These are phyloP conservation scores for Vaccinium vitisidaea DNA, from an alignment of 148 eudicot genomes.

Conservation along the genomic window DNA sequence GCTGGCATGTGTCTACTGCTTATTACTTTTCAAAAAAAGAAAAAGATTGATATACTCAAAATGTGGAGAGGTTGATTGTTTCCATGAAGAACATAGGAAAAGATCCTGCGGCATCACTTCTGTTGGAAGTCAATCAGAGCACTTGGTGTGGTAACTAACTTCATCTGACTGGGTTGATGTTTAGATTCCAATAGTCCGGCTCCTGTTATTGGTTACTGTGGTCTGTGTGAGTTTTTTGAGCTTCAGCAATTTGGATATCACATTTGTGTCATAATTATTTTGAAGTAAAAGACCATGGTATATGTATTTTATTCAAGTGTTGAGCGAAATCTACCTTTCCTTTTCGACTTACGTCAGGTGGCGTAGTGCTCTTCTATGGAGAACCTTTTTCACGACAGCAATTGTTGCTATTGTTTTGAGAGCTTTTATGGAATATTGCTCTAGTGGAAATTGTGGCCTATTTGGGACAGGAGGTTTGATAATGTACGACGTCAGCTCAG, in stretches of 20 bases:
- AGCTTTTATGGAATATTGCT: slow-evolving; percentile 49
- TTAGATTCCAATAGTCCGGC: not conserved
- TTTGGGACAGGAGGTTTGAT: slow-evolving; percentile 82
- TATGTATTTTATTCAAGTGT: not conserved
- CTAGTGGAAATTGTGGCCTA: slow-evolving; percentile 64
- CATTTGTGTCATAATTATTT: not conserved
- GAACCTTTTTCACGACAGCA: slow-evolving; percentile 84
- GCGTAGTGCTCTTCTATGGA: slow-evolving; percentile 91
- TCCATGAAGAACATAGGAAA: too few species aligned
- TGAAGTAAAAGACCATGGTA: not conserved
- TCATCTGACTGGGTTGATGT: not conserved
- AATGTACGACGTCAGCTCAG: slow-evolving; percentile 62
- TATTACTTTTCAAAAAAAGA: not conserved
- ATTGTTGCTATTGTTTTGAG: slow-evolving; percentile 69
- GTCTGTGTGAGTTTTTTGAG: not conserved
- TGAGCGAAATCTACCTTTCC: not conserved
- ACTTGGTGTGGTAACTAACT: not conserved
- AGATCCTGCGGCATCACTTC: not conserved
- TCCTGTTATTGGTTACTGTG: not conserved
- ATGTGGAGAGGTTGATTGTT: not conserved
- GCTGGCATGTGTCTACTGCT: not conserved
- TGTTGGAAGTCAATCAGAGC: not conserved
- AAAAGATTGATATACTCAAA: not conserved
- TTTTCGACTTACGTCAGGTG: slow-evolving; percentile 45
- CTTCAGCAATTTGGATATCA: not conserved